A percentile compares a stretch with the other conserved stretches of the same genome.
Conservation (phyloP, 2,329 filamentous ascomycete species). For the Cordyceps pruinosa region DNA sequence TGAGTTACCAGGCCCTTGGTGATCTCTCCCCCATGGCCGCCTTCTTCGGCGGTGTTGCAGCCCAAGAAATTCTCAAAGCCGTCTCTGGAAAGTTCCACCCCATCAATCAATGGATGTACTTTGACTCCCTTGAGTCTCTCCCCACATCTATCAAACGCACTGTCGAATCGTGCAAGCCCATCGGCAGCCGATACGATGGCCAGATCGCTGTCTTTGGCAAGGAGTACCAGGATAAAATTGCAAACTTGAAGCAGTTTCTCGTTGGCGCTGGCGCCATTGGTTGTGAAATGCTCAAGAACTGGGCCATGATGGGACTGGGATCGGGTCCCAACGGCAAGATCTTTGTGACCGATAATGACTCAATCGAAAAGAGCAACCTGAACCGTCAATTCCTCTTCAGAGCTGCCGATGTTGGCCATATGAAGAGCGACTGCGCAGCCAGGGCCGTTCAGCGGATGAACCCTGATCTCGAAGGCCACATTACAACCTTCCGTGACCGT, state of each 20-base stretch:
- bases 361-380: slow-evolving; percentile 97
- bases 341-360: slow-evolving; percentile 93
- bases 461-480: slow-evolving; percentile 80
- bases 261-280: slow-evolving; percentile 96
- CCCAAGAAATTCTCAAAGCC: slow-evolving; percentile 92
- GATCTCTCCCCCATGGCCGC: slow-evolving; percentile 90
- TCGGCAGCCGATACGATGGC: slow-evolving; percentile 83
- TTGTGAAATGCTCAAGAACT: slow-evolving; percentile 99
- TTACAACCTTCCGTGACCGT: slow-evolving; percentile 77
- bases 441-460: slow-evolving; percentile 93
- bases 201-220: slow-evolving; percentile 94
- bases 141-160: slow-evolving; percentile 68
- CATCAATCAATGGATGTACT: slow-evolving; percentile 94
- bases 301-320: slow-evolving; percentile 96
- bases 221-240: slow-evolving; percentile 89
- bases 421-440: slow-evolving; percentile 95
- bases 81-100: slow-evolving; percentile 97
- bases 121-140: slow-evolving; percentile 94
- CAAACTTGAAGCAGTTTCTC: slow-evolving; percentile 85
- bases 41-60: slow-evolving; percentile 87
- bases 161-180: slow-evolving; percentile 81
- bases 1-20: slow-evolving; percentile 89
- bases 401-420: slow-evolving; percentile 82
- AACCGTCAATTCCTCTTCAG: slow-evolving; percentile 97
- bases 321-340: slow-evolving; percentile 85